Evolutionary conservation across 306 rosid species (phyloP), one percentile per base, ranked within the genome.

Genomic region (Fragaria iinumae): DNA sequence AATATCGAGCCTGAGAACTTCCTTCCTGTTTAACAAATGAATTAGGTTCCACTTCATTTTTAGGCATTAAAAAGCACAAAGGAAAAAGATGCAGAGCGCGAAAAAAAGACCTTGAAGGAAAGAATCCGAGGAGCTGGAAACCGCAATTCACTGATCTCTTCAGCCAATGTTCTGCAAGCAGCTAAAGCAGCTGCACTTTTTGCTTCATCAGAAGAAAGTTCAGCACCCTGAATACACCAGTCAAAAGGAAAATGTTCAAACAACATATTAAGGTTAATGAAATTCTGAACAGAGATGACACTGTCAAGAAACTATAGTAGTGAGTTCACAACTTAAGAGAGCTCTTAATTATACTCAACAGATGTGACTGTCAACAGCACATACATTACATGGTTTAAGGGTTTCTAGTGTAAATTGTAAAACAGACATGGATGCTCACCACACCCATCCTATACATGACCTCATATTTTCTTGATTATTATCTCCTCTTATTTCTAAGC

Each of bases 111-210:
- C 98, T 91, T 96, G 76, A 96, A 96, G 20, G 99, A 88, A 72
- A 96, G 98, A 83, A 92, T 96, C 21, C 97, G 93, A 49, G 99
- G 99, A 72, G 99, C 99, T 45, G 98, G 99, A 82, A 96, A 95
- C 72, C 99, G 90, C 68, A 81, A 80, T 80, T 95, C 98, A 4
- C 91, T 95, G 59, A 92, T 87, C 83, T 96, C 99, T 87, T 96
- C 99, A 4, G 97, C 99, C 83, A 96, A 89, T 73, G 99, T 96
- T 84, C 98, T 87, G 87, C 99, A 96, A 59, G 99, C 98, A 38
- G 99, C 99, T 87, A 91, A 79, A 75, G 92, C 97, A 78, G 97
- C 92, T 41, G 98, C 99, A 87, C 93, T 89, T 83, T 86, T 91
- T 72, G 93, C 99, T 74, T 90, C 99, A 47, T 92, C 97, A 48